phyloP scores from a whole-genome alignment of 768 basidiomycete genomes.

The Punctularia strigosozonata region DNA sequence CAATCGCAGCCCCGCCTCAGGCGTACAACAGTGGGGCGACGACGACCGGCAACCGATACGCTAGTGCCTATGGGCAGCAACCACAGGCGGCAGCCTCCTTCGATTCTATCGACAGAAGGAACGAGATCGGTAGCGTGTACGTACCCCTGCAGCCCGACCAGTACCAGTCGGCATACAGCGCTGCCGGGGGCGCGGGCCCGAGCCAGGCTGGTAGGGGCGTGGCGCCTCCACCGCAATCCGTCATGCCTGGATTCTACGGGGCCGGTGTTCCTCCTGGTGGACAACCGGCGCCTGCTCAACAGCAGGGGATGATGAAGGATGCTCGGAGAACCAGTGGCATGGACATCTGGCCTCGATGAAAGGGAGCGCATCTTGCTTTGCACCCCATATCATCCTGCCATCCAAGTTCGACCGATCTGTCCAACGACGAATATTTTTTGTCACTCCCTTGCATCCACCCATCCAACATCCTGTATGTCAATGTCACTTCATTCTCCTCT shows the following conservation, averaged over 20 bases:
- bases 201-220: constrained; percentile 25
- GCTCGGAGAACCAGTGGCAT: constrained; percentile 6
- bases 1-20: no score
- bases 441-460: not conserved
- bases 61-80: constrained; percentile 30
- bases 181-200: constrained; percentile 19
- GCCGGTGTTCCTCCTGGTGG: constrained; percentile 43
- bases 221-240: constrained; percentile 37
- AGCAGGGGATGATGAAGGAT: constrained; percentile 6
- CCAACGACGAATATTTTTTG: no score
- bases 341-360: constrained; percentile 53
- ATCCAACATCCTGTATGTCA: not conserved
- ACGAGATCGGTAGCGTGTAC: constrained; percentile 60
- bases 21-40: constrained; percentile 46
- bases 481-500: not conserved
- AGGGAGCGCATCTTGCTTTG: not conserved
- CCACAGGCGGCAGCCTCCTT: constrained; percentile 30
- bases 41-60: constrained; percentile 48
- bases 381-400: not conserved
- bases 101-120: constrained; percentile 48
- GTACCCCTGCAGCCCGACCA: constrained; percentile 80
- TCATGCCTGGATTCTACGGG: constrained; percentile 61
- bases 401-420: no score
- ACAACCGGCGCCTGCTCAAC: constrained; percentile 8
- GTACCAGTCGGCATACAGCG: constrained; percentile 42